Base-by-base conservation (phyloP, 2,329 filamentous ascomycete species). In the Capronia epimyces region DNA sequence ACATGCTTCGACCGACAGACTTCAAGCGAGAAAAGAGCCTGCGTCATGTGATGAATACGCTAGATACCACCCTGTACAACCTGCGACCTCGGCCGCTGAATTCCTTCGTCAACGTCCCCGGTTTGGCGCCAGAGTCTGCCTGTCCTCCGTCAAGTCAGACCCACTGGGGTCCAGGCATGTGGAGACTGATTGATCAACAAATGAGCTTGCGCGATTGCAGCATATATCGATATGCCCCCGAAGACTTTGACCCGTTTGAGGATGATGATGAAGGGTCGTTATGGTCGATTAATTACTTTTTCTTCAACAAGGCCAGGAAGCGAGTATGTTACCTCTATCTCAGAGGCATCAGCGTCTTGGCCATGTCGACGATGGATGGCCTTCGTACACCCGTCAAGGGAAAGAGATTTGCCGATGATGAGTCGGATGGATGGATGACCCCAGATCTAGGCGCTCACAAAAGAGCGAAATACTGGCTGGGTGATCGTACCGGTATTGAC, bases 281-380 rank as follows among this genome's bases (percentile, higher is more conserved):
- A 56, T 98, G 91, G 91, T 89, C 87, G 43, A 78, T 90, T 56
- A 90, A 97, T 68, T 96, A 95, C 70, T 95, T 98, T 74, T 95
- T 97, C 69, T 97, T 96, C 78, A 96, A 95, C 75, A 91, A 91
- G 64, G 76, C 83, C 21, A 79, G 85, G 65, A 97, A 97, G 74
- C 83, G 93, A 36, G 91, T 98, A 15, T 90, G 89, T 54, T 98
- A 98, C 67, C 74, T 98, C 40, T 94, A 96, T 64, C 80, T 96
- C 40, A 85, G 91, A 55, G 90, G 88, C n/a, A 81, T 96, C 40
- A 74, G 72, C n/a, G 72, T 73, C 6, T 65, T 91, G 81, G 52
- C 84, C 85, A 60, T 83, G 86, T 64, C 86, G 75, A 58, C 82
- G 76, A 55, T 85, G 77, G 40, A 74, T 49, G 66, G 65, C 29